Percentiles rank a stretch among this genome's conserved stretches.
phyloP scores from a whole-genome alignment of 805 yeast species.

The Saccharomycopsis sp. region DNA sequence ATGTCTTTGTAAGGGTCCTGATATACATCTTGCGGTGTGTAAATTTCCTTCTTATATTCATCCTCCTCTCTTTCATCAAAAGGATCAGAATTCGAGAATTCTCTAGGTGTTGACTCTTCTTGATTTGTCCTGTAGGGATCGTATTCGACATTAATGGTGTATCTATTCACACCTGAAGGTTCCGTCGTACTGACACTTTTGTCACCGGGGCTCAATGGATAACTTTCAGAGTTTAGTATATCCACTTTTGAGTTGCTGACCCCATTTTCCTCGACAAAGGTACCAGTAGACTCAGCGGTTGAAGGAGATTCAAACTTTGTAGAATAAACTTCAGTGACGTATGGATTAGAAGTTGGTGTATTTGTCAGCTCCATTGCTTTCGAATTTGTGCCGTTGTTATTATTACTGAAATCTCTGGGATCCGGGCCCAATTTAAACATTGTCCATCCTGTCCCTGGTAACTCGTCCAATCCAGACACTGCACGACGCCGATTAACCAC shows the following conservation, averaged over 20 bases:
- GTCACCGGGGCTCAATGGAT: too few species aligned
- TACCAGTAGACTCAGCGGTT: not conserved
- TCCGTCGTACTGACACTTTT: not conserved
- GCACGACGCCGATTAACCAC: constrained; percentile 10
- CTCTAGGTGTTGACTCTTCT: not conserved
- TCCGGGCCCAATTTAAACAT: constrained; percentile 17
- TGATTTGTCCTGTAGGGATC: constrained; percentile 11
- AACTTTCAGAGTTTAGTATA: not conserved
- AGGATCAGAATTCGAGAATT: not conserved
- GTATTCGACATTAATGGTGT: constrained; percentile 18
- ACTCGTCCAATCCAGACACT: constrained; percentile 2
- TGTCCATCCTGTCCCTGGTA: constrained; percentile 13
- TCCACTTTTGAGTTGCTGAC: not conserved
- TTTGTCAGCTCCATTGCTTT: too few species aligned
- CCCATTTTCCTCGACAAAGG: not conserved
- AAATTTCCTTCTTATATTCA: not conserved
- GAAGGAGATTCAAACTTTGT: not conserved
- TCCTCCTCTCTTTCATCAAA: not conserved
- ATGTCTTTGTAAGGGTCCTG: not conserved
- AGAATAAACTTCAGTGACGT: too few species aligned
- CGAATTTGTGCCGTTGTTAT: too few species aligned
- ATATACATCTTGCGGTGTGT: not conserved
- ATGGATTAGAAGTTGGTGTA: too few species aligned
- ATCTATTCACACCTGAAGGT: constrained; percentile 14
- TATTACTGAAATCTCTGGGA: too few species aligned